These are phyloP conservation scores for Hypoxylon sp. DNA, from an alignment of 2,329 filamentous ascomycete species.

Conservation along the genomic window DNA sequence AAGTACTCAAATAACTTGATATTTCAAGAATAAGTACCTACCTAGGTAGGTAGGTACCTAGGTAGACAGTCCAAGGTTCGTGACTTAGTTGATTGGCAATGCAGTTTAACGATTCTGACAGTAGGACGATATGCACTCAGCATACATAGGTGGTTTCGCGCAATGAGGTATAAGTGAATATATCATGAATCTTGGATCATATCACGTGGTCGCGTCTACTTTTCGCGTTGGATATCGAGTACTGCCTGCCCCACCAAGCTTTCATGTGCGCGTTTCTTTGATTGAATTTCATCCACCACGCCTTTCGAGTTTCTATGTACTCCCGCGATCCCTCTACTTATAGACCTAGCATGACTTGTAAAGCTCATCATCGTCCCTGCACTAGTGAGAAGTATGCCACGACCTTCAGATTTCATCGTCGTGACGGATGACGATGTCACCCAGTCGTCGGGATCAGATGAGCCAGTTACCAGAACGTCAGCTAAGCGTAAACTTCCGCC, in stretches of 20 bases:
- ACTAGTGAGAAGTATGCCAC: slow-evolving; percentile 35
- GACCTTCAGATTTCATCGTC: slow-evolving; percentile 34
- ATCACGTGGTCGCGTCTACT: slow-evolving; percentile 16
- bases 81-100: too few species aligned
- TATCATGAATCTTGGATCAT: neutral
- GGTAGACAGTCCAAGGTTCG: too few species aligned
- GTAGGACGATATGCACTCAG: neutral
- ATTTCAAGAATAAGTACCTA: too few species aligned
- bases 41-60: too few species aligned
- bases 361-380: neutral
- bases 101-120: too few species aligned
- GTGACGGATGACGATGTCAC: slow-evolving; percentile 48
- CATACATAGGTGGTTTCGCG: too few species aligned
- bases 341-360: slow-evolving; percentile 30
- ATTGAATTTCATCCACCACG: neutral
- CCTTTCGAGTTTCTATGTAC: neutral
- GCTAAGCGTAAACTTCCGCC: slow-evolving; percentile 45
- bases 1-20: too few species aligned
- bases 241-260: neutral
- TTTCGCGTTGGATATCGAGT: slow-evolving; percentile 13
- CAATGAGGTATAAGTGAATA: neutral
- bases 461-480: slow-evolving; percentile 13
- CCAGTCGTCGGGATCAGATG: slow-evolving; percentile 37
- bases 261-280: slow-evolving; percentile 1
- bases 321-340: neutral